Evolutionary conservation across 2,329 filamentous ascomycete species (phyloP), one percentile per base, ranked within the genome.

Genomic region (Ambrosiella beaveri): DNA sequence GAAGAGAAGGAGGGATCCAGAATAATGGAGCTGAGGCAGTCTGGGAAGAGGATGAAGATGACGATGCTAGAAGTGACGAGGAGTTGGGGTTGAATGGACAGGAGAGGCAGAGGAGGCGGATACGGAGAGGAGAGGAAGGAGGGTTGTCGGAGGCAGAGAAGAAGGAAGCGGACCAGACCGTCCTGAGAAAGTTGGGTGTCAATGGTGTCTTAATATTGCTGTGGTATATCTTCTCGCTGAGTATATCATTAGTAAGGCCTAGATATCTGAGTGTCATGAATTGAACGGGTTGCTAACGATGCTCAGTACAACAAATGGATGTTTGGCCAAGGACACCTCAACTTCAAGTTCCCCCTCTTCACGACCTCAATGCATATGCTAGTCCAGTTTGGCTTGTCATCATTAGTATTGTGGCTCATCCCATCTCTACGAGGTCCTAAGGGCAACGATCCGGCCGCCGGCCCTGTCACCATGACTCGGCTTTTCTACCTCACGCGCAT

Each of bases 271-370:
- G 5, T 49, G n/a, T 7, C 7, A 52, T 11, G 49, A 13, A 27
- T 8, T 38, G 8, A 11, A 53, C 27, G n/a, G 51, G n/a, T 37
- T 6, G 27, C 36, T 38, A 13, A 15, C 51, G 17, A 37, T 12
- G 37, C 44, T 47, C 63, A 93, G 85, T 98, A 97, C 76, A 98
- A 98, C 78, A 97, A 96, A 74, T 97, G 93, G 93, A 97, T 98
- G 91, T 97, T 98, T 72, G 86, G 87, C 66, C 79, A 84, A 62
- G 79, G 85, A 64, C 81, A 85, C 63, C 80, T 94, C 64, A 85
- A 96, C 70, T 98, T 98, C 68, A 84, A 87, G 56, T 97, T 93
- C 66, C 93, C 93, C 44, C 78, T 98, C 54, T 97, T 97, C 71
- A 95, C 90, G 9, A 98, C 93, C 2, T 87, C 88, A 63, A 75